These are phyloP conservation scores for Penicillium verrucosum DNA, from an alignment of 2,329 filamentous ascomycete genomes.

Conservation along the genomic window DNA sequence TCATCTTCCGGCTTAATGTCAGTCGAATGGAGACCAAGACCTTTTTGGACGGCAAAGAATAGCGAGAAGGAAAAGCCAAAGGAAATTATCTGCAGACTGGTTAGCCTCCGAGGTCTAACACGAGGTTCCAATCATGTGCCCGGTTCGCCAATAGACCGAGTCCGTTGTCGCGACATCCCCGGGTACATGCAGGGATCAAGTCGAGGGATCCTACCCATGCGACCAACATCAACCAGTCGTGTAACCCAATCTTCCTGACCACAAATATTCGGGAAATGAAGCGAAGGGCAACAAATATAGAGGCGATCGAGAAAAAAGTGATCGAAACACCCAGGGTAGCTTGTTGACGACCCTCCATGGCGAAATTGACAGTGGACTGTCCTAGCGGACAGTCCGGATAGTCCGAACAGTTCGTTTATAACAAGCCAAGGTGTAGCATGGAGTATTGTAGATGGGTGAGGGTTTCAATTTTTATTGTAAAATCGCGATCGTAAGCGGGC, in stretches of 20 bases:
- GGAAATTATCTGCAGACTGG: conserved; percentile 36
- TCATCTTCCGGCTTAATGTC: conserved; percentile 34
- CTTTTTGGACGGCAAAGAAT: conserved; percentile 44
- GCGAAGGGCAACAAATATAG: conserved; percentile 71
- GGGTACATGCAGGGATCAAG: conserved; percentile 12
- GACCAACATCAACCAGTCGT: conserved; percentile 77
- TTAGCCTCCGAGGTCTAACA: conserved; percentile 2
- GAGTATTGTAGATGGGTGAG: neutral
- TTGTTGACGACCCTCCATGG: conserved; percentile 36
- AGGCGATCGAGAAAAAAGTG: conserved; percentile 60
- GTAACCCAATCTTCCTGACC: conserved; percentile 67
- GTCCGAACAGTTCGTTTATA: neutral
- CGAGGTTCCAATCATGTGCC: conserved; percentile 1
- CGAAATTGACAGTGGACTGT: neutral
- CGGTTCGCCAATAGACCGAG: neutral
- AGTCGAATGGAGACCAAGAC: conserved; percentile 43
- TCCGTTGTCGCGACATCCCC: conserved; percentile 5
- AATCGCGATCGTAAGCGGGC: neutral
- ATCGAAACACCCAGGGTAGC: conserved; percentile 44
- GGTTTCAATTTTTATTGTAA: neutral
- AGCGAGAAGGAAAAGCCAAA: conserved; percentile 48
- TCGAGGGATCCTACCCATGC: conserved; percentile 61
- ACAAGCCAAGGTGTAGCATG: neutral
- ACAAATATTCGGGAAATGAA: conserved; percentile 70
- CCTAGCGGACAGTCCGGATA: neutral